Conservation (phyloP, 495 filamentous ascomycete species). For the Pseudotulostoma volvatum region DNA sequence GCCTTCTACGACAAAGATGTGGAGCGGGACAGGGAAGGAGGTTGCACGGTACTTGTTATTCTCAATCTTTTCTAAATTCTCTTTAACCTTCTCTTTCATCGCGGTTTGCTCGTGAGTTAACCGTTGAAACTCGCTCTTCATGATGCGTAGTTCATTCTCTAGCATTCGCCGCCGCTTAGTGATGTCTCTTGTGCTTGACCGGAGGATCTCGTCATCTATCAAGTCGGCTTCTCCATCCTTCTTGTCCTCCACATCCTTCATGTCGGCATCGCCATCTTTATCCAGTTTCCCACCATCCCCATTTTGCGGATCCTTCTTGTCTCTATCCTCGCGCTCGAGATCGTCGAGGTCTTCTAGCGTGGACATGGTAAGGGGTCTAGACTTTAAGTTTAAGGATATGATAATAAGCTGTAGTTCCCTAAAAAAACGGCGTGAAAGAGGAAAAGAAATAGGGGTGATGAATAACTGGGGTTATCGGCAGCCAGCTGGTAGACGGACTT, state of each 20-base stretch:
- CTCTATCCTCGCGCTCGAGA: slow-evolving; percentile 60
- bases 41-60: slow-evolving; percentile 74
- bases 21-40: background rate
- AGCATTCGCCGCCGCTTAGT: slow-evolving; percentile 68
- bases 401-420: too few species aligned
- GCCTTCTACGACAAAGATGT: too few species aligned
- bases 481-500: too few species aligned
- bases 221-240: slow-evolving; percentile 58
- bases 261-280: slow-evolving; percentile 60
- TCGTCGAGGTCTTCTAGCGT: slow-evolving; percentile 75
- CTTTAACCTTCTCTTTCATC: slow-evolving; percentile 98
- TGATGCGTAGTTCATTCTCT: slow-evolving; percentile 94
- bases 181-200: slow-evolving; percentile 84
- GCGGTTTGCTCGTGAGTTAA: slow-evolving; percentile 84
- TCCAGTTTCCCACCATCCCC: slow-evolving; percentile 40
- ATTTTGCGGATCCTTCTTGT: slow-evolving; percentile 51
- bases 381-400: too few species aligned
- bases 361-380: too few species aligned
- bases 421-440: too few species aligned
- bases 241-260: slow-evolving; percentile 68
- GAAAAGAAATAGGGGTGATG: too few species aligned
- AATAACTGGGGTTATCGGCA: too few species aligned
- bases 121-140: slow-evolving; percentile 93
- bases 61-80: slow-evolving; percentile 95
- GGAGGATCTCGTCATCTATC: slow-evolving; percentile 79